These are phyloP conservation scores for Hygrocybe punicea DNA, from an alignment of 768 basidiomycete species.

Conservation along the genomic window DNA sequence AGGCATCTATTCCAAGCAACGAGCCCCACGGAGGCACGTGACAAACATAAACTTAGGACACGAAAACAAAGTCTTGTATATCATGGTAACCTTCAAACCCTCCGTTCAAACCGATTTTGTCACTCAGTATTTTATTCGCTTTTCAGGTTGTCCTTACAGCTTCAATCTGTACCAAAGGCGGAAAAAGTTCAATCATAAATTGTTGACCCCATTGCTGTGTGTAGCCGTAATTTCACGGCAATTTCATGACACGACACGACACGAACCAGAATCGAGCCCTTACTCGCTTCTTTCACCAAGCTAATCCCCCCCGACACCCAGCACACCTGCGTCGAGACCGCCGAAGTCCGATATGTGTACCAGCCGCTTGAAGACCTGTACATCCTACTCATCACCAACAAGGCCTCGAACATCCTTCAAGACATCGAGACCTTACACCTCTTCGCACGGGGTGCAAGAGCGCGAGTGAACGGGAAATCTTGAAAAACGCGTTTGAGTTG, in stretches of 20 bases:
- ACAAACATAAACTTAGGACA: too few species aligned
- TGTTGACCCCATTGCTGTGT: not conserved
- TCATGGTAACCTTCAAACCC: too few species aligned
- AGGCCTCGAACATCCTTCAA: conserved; percentile 97
- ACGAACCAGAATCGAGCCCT: conserved; percentile 91
- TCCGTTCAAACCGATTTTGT: too few species aligned
- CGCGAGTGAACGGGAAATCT: conserved; percentile 85
- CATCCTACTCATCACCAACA: conserved; percentile 96
- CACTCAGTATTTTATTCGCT: too few species aligned
- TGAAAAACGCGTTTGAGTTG: conserved; percentile 88
- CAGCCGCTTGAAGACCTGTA: conserved; percentile 96
- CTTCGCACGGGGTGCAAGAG: conserved; percentile 83
- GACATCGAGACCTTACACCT: conserved; percentile 96
- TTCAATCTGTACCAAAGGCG: conserved; percentile 92
- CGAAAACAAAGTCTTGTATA: too few species aligned
- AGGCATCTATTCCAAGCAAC: too few species aligned
- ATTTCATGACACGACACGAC: conserved; percentile 88
- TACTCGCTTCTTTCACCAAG: conserved; percentile 95
- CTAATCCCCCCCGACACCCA: conserved; percentile 92
- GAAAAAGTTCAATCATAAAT: conserved; percentile 64
- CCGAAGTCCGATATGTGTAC: conserved; percentile 95
- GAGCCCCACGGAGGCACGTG: too few species aligned
- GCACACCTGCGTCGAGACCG: conserved; percentile 93
- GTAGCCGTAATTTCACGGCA: conserved; percentile 94
- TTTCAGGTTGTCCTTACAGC: conserved; percentile 86